Percentiles rank a stretch among this genome's conserved stretches.
phyloP scores from a whole-genome alignment of 441 rosid species.

The Geranium incanum region DNA sequence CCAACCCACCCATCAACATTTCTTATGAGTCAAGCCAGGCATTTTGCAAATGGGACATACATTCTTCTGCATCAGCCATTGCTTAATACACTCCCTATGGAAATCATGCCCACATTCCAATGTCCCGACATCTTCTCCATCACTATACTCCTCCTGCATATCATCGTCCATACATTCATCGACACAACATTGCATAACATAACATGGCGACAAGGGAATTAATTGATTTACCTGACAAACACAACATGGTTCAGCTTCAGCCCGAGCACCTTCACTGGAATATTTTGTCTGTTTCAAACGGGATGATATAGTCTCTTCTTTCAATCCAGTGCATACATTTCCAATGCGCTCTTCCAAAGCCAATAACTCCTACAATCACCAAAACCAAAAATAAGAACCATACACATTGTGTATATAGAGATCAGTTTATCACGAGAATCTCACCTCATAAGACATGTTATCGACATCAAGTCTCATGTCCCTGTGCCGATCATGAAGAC shows the following conservation, averaged over 20 bases:
- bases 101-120: conserved; percentile 76
- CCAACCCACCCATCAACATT: not conserved
- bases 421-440: not conserved
- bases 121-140: conserved; percentile 61
- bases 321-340: conserved; percentile 75
- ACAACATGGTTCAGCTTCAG: conserved; percentile 75
- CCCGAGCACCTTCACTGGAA: conserved; percentile 17
- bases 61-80: conserved; percentile 66
- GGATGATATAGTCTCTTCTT: conserved; percentile 48
- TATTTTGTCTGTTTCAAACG: conserved; percentile 40
- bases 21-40: conserved; percentile 30
- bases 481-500: conserved; percentile 67
- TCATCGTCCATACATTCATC: not conserved
- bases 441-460: conserved; percentile 93
- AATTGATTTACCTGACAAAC: conserved; percentile 59
- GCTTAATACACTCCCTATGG: conserved; percentile 58
- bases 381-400: conserved; percentile 3
- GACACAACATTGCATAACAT: too few species aligned
- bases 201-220: too few species aligned
- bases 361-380: conserved; percentile 52
- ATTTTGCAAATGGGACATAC: conserved; percentile 64
- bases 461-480: conserved; percentile 97
- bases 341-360: conserved; percentile 91
- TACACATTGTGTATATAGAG: too few species aligned
- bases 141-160: conserved; percentile 60